Evolutionary conservation across 805 yeast species (phyloP).

Genomic region (Wickerhamomyces bisporus): DNA sequence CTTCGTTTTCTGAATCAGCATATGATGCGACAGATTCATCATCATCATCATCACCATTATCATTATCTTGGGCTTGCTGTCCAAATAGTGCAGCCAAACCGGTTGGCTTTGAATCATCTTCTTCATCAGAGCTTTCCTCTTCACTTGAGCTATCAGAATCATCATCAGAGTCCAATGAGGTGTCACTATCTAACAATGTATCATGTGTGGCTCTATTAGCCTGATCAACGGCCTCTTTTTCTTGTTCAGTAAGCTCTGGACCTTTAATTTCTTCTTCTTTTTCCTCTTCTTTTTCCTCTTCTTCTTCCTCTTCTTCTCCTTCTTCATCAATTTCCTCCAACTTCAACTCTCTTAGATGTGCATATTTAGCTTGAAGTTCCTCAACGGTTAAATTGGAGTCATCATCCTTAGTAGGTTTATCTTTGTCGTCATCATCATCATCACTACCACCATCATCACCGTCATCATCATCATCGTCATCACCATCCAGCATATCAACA

Average conservation of each 20-base stretch:
- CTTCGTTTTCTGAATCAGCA: conserved; percentile 20
- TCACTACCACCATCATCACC: conserved; percentile 34
- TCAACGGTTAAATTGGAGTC: conserved; percentile 28
- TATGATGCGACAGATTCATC: conserved; percentile 31
- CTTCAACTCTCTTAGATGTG: conserved; percentile 19
- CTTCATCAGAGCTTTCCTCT: conserved; percentile 10
- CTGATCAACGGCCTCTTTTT: conserved; percentile 13
- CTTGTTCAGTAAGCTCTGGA: conserved; percentile 17
- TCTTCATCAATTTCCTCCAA: conserved; percentile 25
- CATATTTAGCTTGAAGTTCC: conserved; percentile 20
- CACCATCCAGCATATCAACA: conserved; percentile 8
- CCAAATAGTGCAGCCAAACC: conserved; percentile 36
- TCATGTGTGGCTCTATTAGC: conserved; percentile 7
- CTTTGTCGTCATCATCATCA: conserved; percentile 22
- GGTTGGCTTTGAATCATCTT: conserved; percentile 15
- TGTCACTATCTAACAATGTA: conserved; percentile 28
- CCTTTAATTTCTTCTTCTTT: conserved; percentile 21
- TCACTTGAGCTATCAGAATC: conserved; percentile 13
- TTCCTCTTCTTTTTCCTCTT: conserved; percentile 22
- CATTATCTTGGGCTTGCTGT: conserved; percentile 20
- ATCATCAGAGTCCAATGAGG: conserved; percentile 15
- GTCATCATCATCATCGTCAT: conserved; percentile 17
- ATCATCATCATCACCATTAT: conserved; percentile 35
- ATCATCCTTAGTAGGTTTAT: conserved; percentile 13
- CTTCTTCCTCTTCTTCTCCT: conserved; percentile 14